These are phyloP conservation scores for Aspergillus ruber DNA, from an alignment of 2,329 filamentous ascomycete genomes.

Conservation along the genomic window DNA sequence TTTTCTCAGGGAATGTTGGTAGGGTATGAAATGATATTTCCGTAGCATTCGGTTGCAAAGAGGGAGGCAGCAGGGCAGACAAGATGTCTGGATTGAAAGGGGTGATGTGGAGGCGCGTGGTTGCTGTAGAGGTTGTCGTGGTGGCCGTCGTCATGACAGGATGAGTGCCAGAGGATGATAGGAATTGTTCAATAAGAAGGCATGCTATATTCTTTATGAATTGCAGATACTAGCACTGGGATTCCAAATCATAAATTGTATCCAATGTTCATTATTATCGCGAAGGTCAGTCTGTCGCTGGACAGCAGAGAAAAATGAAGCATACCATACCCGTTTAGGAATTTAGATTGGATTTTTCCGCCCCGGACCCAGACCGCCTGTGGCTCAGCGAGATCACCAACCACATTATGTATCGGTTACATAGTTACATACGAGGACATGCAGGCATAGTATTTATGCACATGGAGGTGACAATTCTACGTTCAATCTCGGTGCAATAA, in stretches of 20 bases:
- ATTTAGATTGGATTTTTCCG: slow-evolving; percentile 8
- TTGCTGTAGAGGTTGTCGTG: slow-evolving; percentile 11
- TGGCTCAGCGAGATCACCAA: background rate
- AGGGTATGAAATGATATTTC: slow-evolving; percentile 85
- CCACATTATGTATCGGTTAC: background rate
- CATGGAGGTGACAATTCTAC: background rate
- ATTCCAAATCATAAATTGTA: too few relatives aligned
- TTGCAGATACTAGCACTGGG: too few relatives aligned
- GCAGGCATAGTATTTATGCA: background rate
- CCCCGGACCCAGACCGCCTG: slow-evolving; percentile 7
- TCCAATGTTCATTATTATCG: background rate
- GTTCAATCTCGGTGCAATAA: too few relatives aligned
- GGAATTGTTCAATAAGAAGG: background rate
- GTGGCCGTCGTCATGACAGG: slow-evolving; percentile 14
- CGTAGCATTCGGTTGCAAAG: slow-evolving; percentile 59
- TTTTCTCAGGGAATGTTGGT: slow-evolving; percentile 81
- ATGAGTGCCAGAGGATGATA: background rate
- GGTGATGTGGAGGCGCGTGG: slow-evolving; percentile 71
- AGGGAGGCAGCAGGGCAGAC: slow-evolving; percentile 62
- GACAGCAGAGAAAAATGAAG: background rate
- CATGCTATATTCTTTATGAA: background rate
- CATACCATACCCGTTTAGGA: slow-evolving; percentile 2
- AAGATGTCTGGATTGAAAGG: slow-evolving; percentile 74
- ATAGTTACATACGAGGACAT: background rate
- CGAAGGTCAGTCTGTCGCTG: background rate